phyloP scores from a whole-genome alignment of 2,329 filamentous ascomycete genomes.

The Colletotrichum nymphaeae region DNA sequence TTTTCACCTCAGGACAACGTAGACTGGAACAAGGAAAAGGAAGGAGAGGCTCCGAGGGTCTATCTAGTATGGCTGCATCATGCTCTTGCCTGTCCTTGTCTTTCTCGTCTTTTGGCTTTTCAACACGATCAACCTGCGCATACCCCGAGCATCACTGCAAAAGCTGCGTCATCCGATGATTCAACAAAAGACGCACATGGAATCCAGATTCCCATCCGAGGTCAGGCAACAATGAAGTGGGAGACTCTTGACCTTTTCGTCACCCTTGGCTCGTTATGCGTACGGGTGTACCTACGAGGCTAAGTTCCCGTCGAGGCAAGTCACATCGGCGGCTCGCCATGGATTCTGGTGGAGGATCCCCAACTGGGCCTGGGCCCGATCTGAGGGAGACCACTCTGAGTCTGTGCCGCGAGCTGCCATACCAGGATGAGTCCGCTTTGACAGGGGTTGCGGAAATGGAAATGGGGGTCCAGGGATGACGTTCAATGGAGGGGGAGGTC shows the following conservation, averaged over 20 bases:
- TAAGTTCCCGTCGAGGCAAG: not conserved
- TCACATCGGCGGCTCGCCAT: constrained; percentile 2
- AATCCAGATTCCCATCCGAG: not conserved
- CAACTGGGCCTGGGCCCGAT: constrained; percentile 13
- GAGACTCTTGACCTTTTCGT: not conserved
- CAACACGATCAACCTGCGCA: not conserved
- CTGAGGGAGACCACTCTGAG: constrained; percentile 16
- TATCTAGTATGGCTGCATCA: not conserved
- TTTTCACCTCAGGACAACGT: not conserved
- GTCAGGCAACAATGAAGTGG: not conserved
- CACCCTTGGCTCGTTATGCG: not conserved
- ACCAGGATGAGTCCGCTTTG: not conserved
- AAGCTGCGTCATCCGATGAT: not conserved
- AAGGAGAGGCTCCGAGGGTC: not conserved
- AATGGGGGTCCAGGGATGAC: constrained; percentile 19
- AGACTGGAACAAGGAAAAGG: not conserved
- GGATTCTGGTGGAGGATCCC: constrained; percentile 4
- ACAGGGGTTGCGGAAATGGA: constrained; percentile 2
- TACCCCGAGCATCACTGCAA: not conserved
- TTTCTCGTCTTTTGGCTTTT: not conserved
- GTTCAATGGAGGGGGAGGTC: not conserved
- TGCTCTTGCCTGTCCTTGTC: not conserved
- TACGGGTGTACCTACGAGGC: no score
- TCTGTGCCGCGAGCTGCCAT: not conserved
- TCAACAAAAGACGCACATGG: not conserved